Evolutionary conservation across 78 protist genomes (phyloP).

Genomic region (Chrysochromulina tobinii): DNA sequence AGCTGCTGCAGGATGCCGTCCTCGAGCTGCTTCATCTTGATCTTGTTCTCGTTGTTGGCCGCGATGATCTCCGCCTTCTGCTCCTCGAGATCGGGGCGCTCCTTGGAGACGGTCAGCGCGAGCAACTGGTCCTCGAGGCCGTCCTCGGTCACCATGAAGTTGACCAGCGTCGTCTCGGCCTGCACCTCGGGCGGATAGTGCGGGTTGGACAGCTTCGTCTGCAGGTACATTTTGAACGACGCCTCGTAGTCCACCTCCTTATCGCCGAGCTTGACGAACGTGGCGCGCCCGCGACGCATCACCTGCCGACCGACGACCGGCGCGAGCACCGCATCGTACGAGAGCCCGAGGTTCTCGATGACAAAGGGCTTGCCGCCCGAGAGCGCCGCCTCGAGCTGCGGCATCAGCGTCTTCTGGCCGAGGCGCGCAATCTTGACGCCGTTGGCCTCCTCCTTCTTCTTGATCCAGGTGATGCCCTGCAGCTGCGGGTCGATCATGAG

Average conservation of each 20-base stretch:
- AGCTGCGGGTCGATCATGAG: conserved; percentile 91
- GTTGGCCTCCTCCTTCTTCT: neutral
- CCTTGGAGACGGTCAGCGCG: conserved; percentile 81
- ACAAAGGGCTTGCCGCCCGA: neutral
- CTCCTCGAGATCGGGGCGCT: conserved; percentile 83
- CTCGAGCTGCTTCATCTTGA: conserved; percentile 35
- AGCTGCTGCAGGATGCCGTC: conserved; percentile 72
- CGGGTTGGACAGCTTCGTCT: conserved; percentile 85
- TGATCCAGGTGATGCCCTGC: conserved; percentile 57
- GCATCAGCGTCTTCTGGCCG: neutral
- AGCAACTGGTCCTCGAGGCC: conserved; percentile 94
- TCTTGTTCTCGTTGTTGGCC: conserved; percentile 75
- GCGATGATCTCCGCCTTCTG: conserved; percentile 47
- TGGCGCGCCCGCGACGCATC: neutral
- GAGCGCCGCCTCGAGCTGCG: neutral
- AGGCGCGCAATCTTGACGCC: neutral
- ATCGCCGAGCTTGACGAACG: neutral
- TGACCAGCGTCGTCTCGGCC: conserved; percentile 84
- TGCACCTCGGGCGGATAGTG: conserved; percentile 87
- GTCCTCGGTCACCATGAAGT: conserved; percentile 85
- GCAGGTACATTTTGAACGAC: conserved; percentile 70
- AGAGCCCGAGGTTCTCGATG: neutral
- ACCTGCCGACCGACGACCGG: neutral
- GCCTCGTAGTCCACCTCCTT: conserved; percentile 37
- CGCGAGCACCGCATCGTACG: neutral